These are phyloP conservation scores for Amanita jacksonii DNA, from an alignment of 768 basidiomycete genomes.

Conservation along the genomic window DNA sequence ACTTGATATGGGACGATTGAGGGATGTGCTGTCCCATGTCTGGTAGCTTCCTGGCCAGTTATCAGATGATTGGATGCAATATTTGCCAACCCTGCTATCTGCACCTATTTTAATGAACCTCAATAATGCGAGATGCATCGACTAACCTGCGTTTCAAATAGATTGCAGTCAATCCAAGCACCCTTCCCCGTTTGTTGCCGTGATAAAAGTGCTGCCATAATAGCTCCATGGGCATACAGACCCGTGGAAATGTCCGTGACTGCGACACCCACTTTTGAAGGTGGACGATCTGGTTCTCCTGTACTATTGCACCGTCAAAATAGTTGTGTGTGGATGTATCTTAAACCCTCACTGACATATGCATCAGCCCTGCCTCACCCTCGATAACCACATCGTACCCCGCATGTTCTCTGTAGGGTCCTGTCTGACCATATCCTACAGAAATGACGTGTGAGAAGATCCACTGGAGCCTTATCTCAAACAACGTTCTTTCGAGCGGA, in stretches of 20 bases:
- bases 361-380: conserved; percentile 91
- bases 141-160: conserved; percentile 77
- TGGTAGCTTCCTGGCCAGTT: conserved; percentile 67
- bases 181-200: conserved; percentile 80
- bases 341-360: conserved; percentile 51
- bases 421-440: conserved; percentile 58
- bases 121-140: background rate
- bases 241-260: conserved; percentile 85
- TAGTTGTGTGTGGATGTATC: background rate
- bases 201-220: conserved; percentile 83
- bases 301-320: conserved; percentile 41
- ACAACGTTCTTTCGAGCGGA: too few species aligned
- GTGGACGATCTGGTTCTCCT: conserved; percentile 78
- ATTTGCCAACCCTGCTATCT: conserved; percentile 88
- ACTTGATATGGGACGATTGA: conserved; percentile 92
- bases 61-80: conserved; percentile 93
- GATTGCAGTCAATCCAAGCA: conserved; percentile 84
- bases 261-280: conserved; percentile 93
- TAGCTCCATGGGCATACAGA: conserved; percentile 85
- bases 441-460: conserved; percentile 1
- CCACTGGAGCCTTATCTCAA: too few species aligned
- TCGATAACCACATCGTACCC: conserved; percentile 87
- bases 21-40: conserved; percentile 91
- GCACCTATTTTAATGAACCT: background rate
- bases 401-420: conserved; percentile 73